Base-by-base conservation (phyloP, 2,329 filamentous ascomycete species). In the Aspergillus vadensis region DNA sequence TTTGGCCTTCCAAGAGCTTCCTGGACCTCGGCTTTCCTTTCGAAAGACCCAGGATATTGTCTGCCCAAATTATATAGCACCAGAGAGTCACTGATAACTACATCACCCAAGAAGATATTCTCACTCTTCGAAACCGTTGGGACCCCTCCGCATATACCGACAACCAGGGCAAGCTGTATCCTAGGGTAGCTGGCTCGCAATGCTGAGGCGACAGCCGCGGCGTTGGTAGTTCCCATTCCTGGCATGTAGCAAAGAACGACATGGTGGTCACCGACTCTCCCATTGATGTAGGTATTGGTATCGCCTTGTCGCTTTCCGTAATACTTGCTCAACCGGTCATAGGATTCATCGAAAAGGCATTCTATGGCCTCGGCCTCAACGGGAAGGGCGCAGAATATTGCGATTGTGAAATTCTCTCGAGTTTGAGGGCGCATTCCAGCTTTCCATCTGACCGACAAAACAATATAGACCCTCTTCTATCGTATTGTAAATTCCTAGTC, bases 71-170 rank as follows among this genome's bases (percentile, higher is more conserved):
- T n/a, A n/a, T n/a, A n/a, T n/a, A n/a, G n/a, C n/a, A n/a, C n/a
- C n/a, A n/a, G n/a, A n/a, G n/a, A n/a, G n/a, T 61, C 58, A 58
- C 70, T 72, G 21, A 73, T 59, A 15, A 72, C 63, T 3, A 72
- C 64, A 60, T 73, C 71, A 1, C 72, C 71, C 1, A 73, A 48
- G 15, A 64, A 61, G 10, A 72, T 59, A 12, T 68, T 62, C 5
- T 41, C 14, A 0, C 39, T 47, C 5, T 12, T 39, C 5, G n/a
- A 17, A 4, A 48, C 14, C 9, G 15, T 49, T 25, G 67, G 65
- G 2, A 62, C 63, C 0, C 67, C 69, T 1, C 64, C 68, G 36
- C 68, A 68, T 14, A 68, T 51, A 4, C 69, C 69, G 15, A 66
- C 63, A 6, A 70, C 30, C 15, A 71, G 36, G 2, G 57, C 63